Evolutionary conservation across 305 asterid genomes (phyloP).

Genomic region (Fraxinus baroniana): DNA sequence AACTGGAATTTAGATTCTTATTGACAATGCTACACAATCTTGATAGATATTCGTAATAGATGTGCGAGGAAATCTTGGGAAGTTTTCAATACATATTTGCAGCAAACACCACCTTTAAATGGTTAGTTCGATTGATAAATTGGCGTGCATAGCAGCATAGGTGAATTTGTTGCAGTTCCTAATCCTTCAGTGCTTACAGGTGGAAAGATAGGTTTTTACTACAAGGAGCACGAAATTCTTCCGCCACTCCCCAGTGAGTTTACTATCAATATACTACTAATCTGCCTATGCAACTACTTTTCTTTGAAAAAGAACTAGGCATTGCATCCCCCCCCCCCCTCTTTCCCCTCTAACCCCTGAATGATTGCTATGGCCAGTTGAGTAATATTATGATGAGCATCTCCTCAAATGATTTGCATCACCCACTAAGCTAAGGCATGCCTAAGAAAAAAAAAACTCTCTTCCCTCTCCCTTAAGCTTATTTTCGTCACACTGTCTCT

Average conservation of each 20-base stretch:
- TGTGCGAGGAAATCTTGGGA: conserved; percentile 70
- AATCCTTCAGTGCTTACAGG: conserved; percentile 32
- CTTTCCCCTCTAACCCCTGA: neutral
- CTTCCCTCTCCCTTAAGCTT: neutral
- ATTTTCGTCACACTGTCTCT: neutral
- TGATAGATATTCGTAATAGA: conserved; percentile 56
- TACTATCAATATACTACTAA: neutral
- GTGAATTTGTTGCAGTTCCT: neutral
- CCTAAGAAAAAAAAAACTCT: neutral
- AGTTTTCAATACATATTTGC: conserved; percentile 50
- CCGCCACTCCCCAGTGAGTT: conserved; percentile 76
- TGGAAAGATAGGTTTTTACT: conserved; percentile 79
- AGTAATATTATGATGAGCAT: neutral
- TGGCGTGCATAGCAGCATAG: neutral
- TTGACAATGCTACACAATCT: conserved; percentile 20
- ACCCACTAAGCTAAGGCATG: neutral
- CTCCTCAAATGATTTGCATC: neutral
- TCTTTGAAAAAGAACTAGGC: neutral
- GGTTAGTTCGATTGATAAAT: conserved; percentile 35
- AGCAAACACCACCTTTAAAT: conserved; percentile 62
- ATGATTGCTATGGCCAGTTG: neutral
- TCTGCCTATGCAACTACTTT: neutral
- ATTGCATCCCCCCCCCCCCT: neutral
- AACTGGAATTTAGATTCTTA: neutral
- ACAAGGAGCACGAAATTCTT: conserved; percentile 72